Base-by-base conservation (phyloP, 2,329 filamentous ascomycete species). In the Colletotrichum truncatum region DNA sequence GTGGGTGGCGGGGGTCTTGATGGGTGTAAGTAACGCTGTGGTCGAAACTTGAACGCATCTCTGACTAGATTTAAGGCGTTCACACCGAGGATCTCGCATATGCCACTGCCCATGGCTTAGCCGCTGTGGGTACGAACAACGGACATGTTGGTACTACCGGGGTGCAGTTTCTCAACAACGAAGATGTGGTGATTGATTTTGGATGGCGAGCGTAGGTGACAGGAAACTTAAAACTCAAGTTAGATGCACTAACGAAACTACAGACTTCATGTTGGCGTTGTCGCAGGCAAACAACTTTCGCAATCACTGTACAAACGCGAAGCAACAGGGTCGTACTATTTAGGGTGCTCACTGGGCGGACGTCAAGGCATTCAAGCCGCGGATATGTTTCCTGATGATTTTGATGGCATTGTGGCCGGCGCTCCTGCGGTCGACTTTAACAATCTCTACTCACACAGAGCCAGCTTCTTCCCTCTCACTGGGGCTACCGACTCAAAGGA, bases 371-470 rank as follows among this genome's bases (percentile, higher is more conserved):
- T 86, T 14, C 82, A 83, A 52, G 73, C 81, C 12, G 80, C 81
- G 0, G 74, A 75, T 16, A 76, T 78, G 11, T 75, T 78, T 3
- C 73, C 80, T 2, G 74, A 79, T 48, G 79, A 82, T 69, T 88
- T 89, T 60, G 85, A 89, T 68, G 87, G 87, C 18, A 78, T 85
- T 9, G 70, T 89, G 2, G 82, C 85, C 12, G 85, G 85, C 9
- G 73, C 74, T 1, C 73, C 81, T 28, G 84, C 84, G 1, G 88
- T 18, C 77, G 45, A 64, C 45, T 53, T 64, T 12, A 59, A 59
- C 80, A 79, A 67, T 18, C 57, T 61, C 1, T 79, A 74, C 39
- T 75, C 78, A 2, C 70, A 78, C 4, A 73, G 78, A 46, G 79
- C 82, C 64, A 81, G 76, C 78, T 2, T 71, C 78, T 1, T 53